These are phyloP conservation scores for Neurospora sp. DNA, from an alignment of 495 filamentous ascomycete genomes.

Conservation along the genomic window DNA sequence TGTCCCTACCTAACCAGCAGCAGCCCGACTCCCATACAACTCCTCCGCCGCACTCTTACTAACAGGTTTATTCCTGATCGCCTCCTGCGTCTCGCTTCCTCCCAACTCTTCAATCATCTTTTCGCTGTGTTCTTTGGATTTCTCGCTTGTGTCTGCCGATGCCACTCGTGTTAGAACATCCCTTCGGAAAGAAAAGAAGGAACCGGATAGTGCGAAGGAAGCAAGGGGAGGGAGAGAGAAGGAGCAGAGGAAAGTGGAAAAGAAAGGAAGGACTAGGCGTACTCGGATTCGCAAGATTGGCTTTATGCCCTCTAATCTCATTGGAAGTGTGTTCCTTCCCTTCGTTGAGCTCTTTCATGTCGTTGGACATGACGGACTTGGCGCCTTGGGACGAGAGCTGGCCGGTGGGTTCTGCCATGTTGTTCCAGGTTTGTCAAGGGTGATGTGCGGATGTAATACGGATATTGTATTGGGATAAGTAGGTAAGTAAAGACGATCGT, in stretches of 20 bases:
- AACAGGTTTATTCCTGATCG: conserved; percentile 15
- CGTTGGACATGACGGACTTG: conserved; percentile 27
- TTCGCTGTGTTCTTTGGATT: conserved; percentile 18
- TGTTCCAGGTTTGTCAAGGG: background rate
- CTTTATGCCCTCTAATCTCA: conserved; percentile 20
- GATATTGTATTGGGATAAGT: background rate
- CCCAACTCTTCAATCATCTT: conserved; percentile 14
- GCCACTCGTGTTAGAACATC: too few species aligned
- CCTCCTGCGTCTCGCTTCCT: conserved; percentile 18
- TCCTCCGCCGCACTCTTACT: conserved; percentile 23
- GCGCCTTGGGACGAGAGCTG: conserved; percentile 23
- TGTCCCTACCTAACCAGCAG: conserved; percentile 7
- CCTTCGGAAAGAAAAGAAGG: background rate
- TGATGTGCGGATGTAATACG: background rate
- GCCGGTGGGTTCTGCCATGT: background rate
- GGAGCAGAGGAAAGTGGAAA: background rate
- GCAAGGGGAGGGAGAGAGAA: background rate
- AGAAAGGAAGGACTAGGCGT: background rate
- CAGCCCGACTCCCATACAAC: conserved; percentile 23
- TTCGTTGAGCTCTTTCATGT: conserved; percentile 29
- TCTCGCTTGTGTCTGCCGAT: conserved; percentile 17
- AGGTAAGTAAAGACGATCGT: background rate
- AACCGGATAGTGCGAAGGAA: background rate
- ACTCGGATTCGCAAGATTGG: conserved; percentile 20
- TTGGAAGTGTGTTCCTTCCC: conserved; percentile 25